Conservation (phyloP, 495 filamentous ascomycete genomes). For the Aspergillus avenaceus region DNA sequence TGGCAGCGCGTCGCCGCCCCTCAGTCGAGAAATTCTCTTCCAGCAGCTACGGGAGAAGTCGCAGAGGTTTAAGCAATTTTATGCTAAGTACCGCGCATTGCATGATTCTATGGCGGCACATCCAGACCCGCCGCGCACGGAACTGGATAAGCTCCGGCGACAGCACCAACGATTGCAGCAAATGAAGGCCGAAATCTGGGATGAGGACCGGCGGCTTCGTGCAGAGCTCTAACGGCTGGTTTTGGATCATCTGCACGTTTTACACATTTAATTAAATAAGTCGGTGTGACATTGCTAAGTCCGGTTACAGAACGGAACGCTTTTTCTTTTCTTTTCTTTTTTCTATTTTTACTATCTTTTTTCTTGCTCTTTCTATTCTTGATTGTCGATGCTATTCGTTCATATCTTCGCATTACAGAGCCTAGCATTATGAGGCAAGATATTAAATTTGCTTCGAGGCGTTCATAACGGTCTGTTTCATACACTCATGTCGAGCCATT, state of each 20-base stretch:
- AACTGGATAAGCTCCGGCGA: conserved; percentile 52
- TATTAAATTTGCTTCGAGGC: conserved; percentile 8
- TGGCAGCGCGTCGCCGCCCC: conserved; percentile 42
- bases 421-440: conserved; percentile 10
- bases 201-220: conserved; percentile 33
- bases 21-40: conserved; percentile 36
- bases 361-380: conserved; percentile 6
- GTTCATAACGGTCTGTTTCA: conserved; percentile 11
- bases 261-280: conserved; percentile 1
- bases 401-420: neutral
- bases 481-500: conserved; percentile 9
- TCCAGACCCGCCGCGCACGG: conserved; percentile 49
- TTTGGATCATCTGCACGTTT: no score
- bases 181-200: conserved; percentile 68
- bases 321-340: no score
- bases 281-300: neutral
- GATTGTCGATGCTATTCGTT: neutral
- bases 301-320: conserved; percentile 10
- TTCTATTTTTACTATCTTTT: no score
- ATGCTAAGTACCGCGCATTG: conserved; percentile 59
- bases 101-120: conserved; percentile 54
- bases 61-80: conserved; percentile 56
- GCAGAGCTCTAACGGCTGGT: conserved; percentile 14
- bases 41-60: conserved; percentile 51
- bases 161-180: conserved; percentile 56